Evolutionary conservation across 1,139 yeast genomes (phyloP).

Genomic region (Yamadazyma trypodendri): DNA sequence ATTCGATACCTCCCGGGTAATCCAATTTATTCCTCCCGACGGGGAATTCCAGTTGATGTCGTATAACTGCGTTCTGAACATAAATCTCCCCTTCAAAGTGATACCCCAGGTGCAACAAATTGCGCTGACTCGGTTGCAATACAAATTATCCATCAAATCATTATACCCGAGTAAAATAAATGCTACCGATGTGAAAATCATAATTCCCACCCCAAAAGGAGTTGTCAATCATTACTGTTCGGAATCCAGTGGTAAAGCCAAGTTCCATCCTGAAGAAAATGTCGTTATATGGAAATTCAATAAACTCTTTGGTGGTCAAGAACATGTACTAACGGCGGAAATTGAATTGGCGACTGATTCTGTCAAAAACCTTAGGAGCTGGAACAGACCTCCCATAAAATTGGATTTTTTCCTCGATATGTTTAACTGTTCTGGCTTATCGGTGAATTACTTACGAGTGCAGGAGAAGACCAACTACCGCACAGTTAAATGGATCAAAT

Average conservation of each 20-base stretch:
- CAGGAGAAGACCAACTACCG: slow-evolving; percentile 63
- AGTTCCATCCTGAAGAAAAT: slow-evolving; percentile 65
- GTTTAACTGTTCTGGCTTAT: slow-evolving; percentile 78
- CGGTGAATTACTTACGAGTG: slow-evolving; percentile 71
- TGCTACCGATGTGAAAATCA: slow-evolving; percentile 64
- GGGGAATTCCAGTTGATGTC: slow-evolving; percentile 89
- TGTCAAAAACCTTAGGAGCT: slow-evolving; percentile 25
- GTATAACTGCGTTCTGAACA: slow-evolving; percentile 55
- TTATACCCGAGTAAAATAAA: slow-evolving; percentile 58
- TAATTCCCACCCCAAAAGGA: slow-evolving; percentile 71
- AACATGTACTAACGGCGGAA: slow-evolving; percentile 53
- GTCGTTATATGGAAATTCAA: slow-evolving; percentile 68
- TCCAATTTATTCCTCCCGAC: slow-evolving; percentile 90
- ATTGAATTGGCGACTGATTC: slow-evolving; percentile 33
- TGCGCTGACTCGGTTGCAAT: slow-evolving; percentile 51
- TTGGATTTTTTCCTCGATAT: slow-evolving; percentile 68
- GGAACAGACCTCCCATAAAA: slow-evolving; percentile 80
- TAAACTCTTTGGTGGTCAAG: slow-evolving; percentile 68
- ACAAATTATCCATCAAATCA: slow-evolving; percentile 62
- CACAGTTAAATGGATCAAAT: slow-evolving; percentile 87
- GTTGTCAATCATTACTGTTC: slow-evolving; percentile 51
- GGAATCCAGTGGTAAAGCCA: slow-evolving; percentile 64
- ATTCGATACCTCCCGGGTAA: slow-evolving; percentile 76
- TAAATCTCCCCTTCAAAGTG: slow-evolving; percentile 70
- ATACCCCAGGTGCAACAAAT: slow-evolving; percentile 58